Evolutionary conservation across 1,284 basidiomycete species (phyloP), one percentile per base, ranked within the genome.

Genomic region (Cryptococcus amylolentus): DNA sequence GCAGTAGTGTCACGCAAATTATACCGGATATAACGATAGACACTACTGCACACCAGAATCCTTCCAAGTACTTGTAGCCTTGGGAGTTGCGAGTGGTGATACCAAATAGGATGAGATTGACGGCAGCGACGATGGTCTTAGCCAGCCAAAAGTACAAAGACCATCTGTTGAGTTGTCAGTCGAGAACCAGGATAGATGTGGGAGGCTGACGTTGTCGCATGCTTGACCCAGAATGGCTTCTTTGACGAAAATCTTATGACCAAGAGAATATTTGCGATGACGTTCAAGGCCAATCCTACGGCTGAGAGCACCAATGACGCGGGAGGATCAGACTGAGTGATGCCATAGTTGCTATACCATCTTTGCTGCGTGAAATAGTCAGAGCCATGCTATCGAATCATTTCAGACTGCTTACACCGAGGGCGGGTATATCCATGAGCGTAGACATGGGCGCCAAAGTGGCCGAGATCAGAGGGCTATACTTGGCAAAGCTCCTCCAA

Each of bases 1-100:
- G 60, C 2, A 75, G 46, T 2, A 80, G 68, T 2, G 75, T 62
- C 49, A 71, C 56, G 5, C 72, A 66, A 56, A 80, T 79, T 49
- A 78, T 62, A 1, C 75, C 75, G 5, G 71, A 62, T 23, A 74
- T 63, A 46, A 77, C 64, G 39, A 78, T 57, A 3, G 77, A 77
- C 20, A 78, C 61, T 35, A 80, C 75, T 3, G 78, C 78, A 51
- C 73, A 76, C 76, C 78, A 81, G 62, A 80, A 80, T 0, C 75
- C 79, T 57, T 77, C 70, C 18, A 62, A 58, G 54, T 72, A 80
- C 16, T 56, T 47, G 52, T 72, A 77, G 6, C 68, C 74, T 1
- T 62, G 49, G 0, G 55, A 54, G 52, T 76, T 76, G 10, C 70
- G 57, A 5, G 67, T 66, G 13, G 69, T 44, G 28, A 72, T 70